Evolutionary conservation across 768 basidiomycete genomes (phyloP).

Genomic region (Dentipellis sp.): DNA sequence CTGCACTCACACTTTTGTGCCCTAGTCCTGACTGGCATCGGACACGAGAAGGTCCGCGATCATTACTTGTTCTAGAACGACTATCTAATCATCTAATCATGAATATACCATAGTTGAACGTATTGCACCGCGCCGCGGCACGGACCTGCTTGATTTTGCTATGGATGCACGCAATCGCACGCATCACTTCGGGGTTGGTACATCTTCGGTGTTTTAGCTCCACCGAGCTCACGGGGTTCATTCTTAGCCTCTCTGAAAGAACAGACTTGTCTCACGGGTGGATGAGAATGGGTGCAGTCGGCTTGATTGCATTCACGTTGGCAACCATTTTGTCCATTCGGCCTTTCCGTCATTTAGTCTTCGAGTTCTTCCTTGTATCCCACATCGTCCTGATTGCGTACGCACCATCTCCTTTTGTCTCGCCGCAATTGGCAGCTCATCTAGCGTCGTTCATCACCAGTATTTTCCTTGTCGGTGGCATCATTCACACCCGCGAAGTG

Average conservation of each 20-base stretch:
- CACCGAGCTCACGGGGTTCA: not conserved
- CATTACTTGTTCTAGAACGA: not conserved
- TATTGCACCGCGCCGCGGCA: conserved; percentile 36
- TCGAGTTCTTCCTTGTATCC: conserved; percentile 30
- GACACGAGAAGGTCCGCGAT: conserved; percentile 37
- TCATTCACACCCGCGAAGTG: conserved; percentile 26
- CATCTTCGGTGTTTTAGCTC: not conserved
- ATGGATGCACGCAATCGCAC: conserved; percentile 34
- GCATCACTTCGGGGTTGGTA: conserved; percentile 14
- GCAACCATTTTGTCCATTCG: conserved; percentile 29
- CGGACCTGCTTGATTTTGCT: conserved; percentile 31
- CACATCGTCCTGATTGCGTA: conserved; percentile 20
- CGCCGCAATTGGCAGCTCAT: not conserved
- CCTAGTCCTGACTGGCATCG: conserved; percentile 40
- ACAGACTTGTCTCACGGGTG: conserved; percentile 28
- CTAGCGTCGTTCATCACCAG: conserved; percentile 15
- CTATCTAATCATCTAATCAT: not conserved
- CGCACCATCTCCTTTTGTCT: conserved; percentile 5
- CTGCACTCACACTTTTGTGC: not conserved
- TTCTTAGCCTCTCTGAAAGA: conserved; percentile 23
- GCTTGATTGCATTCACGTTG: conserved; percentile 25
- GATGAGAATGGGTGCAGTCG: conserved; percentile 23
- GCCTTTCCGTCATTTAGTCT: conserved; percentile 29
- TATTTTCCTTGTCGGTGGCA: conserved; percentile 31
- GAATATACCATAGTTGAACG: conserved; percentile 26